phyloP scores from a whole-genome alignment of 225 moss, liverwort and hornwort genomes.

The Ulota crispa region DNA sequence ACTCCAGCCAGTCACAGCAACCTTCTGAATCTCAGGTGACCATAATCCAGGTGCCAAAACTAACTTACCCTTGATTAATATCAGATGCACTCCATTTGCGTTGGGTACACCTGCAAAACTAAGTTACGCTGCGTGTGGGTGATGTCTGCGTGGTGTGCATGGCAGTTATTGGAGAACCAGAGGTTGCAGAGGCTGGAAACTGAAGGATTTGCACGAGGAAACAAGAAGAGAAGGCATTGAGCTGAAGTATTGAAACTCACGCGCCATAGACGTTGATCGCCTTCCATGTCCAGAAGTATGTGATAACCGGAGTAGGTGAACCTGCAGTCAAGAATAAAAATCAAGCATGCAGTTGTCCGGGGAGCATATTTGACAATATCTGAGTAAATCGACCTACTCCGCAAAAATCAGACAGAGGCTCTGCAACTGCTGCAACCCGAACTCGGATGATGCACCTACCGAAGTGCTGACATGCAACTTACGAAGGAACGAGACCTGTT shows the following conservation, averaged over 20 bases:
- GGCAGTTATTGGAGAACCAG: conserved; percentile 35
- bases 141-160: conserved; percentile 17
- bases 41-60: conserved; percentile 25
- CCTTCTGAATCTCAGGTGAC: conserved; percentile 29
- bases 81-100: background rate
- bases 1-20: conserved; percentile 18
- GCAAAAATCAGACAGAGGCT: background rate
- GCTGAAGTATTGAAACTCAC: background rate
- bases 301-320: background rate
- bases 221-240: background rate
- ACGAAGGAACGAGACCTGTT: background rate
- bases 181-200: conserved; percentile 28
- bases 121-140: conserved; percentile 10
- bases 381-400: background rate
- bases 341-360: background rate
- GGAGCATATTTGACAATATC: background rate
- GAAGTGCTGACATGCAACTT: conserved; percentile 6
- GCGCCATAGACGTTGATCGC: background rate
- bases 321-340: background rate
- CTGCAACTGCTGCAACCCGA: background rate
- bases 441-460: background rate
- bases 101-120: conserved; percentile 17
- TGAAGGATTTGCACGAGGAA: conserved; percentile 14
- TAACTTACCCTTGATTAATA: background rate
- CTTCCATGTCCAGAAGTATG: background rate